Evolutionary conservation across 2,329 filamentous ascomycete species (phyloP), one percentile per base, ranked within the genome.

Genomic region (Colletotrichum trifolii): DNA sequence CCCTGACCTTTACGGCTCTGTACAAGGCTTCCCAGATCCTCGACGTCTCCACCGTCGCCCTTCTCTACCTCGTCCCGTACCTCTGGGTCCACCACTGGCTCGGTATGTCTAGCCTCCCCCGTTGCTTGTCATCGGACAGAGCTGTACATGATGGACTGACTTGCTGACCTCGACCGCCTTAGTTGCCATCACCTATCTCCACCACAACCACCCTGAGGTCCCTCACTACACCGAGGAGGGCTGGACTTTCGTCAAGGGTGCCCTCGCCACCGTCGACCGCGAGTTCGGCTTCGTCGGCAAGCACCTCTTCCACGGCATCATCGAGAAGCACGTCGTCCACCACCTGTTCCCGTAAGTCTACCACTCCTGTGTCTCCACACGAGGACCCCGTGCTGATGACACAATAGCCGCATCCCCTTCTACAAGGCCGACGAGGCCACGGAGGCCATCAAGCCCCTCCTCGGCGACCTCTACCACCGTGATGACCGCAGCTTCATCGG

Each of bases 101-200:
- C 58, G 83, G 85, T 87, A 78, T 71, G 83, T 48, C 33, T 11
- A 9, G 35, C 25, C 38, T 8, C 45, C 38, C 50, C 38, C 4
- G 15, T 11, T 34, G 15, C 25, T 11, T 7, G 43, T 8, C 33
- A n/a, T 46, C 55, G 57, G 46, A 54, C 34, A 25, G 12, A 34
- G 40, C 13, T n/a, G 10, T 13, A 10, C 10, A 38, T 25, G 25
- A 25, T 25, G 25, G 4, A 25, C 25, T 4, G 25, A 11, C 4
- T 38, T 36, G 42, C 34, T 46, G 35, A 64, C 39, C 17, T 10
- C 9, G 10, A n/a, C 38, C 43, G 9, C 15, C 40, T 45, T 25
- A 88, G 89, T 92, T 17, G 89, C 89, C 68, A 92, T 92, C 73
- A 92, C 90, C 52, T 92, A 91, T 77, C 87, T 92, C 17, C 90